Percentiles rank a stretch among this genome's conserved stretches.
Conservation (phyloP, 371 early-diverging fungal species). For the Rhizopus sp. region DNA sequence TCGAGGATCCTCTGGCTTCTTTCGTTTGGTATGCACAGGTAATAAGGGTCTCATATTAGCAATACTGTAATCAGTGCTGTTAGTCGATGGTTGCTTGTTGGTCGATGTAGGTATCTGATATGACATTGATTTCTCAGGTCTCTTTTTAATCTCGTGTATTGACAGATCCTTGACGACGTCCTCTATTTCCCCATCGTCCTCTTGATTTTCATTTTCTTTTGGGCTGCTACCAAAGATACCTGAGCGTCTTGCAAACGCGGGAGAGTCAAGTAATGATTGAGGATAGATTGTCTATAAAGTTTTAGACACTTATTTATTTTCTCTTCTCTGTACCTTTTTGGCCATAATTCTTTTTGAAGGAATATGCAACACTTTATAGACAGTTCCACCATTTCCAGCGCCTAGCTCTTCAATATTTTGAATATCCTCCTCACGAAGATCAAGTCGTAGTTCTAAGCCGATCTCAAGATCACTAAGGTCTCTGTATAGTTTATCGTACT, state of each 20-base stretch:
- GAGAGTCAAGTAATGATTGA: constrained; percentile 24
- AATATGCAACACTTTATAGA: constrained; percentile 67
- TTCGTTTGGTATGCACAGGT: constrained; percentile 5
- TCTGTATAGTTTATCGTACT: constrained; percentile 30
- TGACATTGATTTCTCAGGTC: constrained; percentile 20
- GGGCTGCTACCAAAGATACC: not conserved
- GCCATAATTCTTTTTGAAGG: constrained; percentile 80
- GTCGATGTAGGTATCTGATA: constrained; percentile 12
- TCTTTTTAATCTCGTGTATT: constrained; percentile 9
- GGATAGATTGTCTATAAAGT: constrained; percentile 13
- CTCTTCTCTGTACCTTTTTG: constrained; percentile 50
- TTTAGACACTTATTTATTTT: not conserved
- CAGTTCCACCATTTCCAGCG: constrained; percentile 82
- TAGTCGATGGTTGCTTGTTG: not conserved
- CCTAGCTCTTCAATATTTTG: constrained; percentile 73
- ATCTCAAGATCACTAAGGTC: constrained; percentile 54
- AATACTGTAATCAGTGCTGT: constrained; percentile 59
- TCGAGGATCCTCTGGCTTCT: constrained; percentile 13
- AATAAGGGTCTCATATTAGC: constrained; percentile 33
- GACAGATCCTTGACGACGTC: constrained; percentile 2
- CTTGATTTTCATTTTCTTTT: constrained; percentile 5
- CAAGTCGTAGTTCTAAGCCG: constrained; percentile 69
- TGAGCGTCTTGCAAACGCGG: constrained; percentile 21
- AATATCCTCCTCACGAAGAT: constrained; percentile 77
- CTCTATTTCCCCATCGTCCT: constrained; percentile 3